A percentile compares a stretch with the other conserved stretches of the same genome.
These are phyloP conservation scores for Solanum piurae DNA, from an alignment of 257 asterid genomes.

Conservation along the genomic window DNA sequence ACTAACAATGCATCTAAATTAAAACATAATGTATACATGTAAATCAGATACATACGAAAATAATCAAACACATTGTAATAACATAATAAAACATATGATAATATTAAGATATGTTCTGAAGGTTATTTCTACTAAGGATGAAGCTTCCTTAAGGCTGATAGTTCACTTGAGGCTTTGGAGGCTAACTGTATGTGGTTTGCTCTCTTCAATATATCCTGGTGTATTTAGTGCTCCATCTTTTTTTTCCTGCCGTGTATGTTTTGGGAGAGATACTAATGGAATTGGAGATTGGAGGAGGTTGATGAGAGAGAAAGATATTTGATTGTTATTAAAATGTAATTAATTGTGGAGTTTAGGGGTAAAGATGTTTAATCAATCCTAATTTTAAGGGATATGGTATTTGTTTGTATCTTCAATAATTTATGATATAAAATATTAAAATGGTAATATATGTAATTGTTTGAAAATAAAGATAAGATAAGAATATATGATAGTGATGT, in stretches of 20 bases:
- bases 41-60: too few species aligned
- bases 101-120: too few species aligned
- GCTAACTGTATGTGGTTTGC: too few species aligned
- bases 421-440: too few species aligned
- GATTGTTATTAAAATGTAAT: neutral
- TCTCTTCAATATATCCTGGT: neutral
- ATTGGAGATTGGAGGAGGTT: neutral
- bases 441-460: neutral
- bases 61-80: too few species aligned
- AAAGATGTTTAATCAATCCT: too few species aligned
- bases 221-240: neutral
- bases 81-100: too few species aligned
- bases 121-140: neutral
- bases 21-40: too few species aligned
- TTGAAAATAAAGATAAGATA: too few species aligned
- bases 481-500: too few species aligned
- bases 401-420: too few species aligned
- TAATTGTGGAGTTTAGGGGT: neutral
- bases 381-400: neutral
- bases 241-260: neutral
- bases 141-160: neutral
- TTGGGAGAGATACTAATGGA: neutral
- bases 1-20: too few species aligned
- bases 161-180: neutral
- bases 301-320: neutral